Percentiles rank a stretch among this genome's conserved stretches.
Evolutionary conservation across 441 rosid species (phyloP).

Genomic region (Arabidopsis lyrata): DNA sequence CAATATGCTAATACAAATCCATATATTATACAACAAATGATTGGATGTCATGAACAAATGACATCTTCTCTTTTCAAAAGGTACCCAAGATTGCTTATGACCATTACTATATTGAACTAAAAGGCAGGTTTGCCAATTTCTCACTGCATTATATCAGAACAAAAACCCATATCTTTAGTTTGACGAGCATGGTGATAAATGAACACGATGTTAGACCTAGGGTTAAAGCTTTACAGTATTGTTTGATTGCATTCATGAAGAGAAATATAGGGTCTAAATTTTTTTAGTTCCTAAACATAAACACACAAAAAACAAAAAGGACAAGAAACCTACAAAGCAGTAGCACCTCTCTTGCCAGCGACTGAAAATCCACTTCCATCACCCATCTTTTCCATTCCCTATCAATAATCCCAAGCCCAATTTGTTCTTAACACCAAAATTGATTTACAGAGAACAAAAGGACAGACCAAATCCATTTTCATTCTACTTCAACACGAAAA

Average conservation of each 20-base stretch:
- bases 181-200: background rate
- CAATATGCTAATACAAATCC: slow-evolving; percentile 11
- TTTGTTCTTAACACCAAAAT: slow-evolving; percentile 50
- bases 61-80: slow-evolving; percentile 12
- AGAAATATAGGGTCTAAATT: slow-evolving; percentile 35
- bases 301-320: slow-evolving; percentile 37
- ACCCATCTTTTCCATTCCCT: slow-evolving; percentile 99
- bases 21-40: background rate
- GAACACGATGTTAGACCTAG: slow-evolving; percentile 9
- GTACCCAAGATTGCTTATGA: background rate
- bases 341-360: slow-evolving; percentile 71
- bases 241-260: slow-evolving; percentile 4
- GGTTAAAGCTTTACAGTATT: background rate
- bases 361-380: slow-evolving; percentile 78
- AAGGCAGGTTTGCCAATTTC: slow-evolving; percentile 4
- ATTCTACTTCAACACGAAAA: slow-evolving; percentile 36
- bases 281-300: slow-evolving; percentile 21
- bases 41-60: background rate
- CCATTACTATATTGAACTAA: background rate
- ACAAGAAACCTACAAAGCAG: slow-evolving; percentile 74
- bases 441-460: slow-evolving; percentile 37
- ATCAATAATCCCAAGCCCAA: slow-evolving; percentile 85
- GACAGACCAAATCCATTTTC: slow-evolving; percentile 40
- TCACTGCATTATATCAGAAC: slow-evolving; percentile 3
- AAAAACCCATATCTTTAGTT: background rate